These are phyloP conservation scores for Zygosaccharomyces gambellarensis DNA, from an alignment of 805 yeast species.

Conservation along the genomic window DNA sequence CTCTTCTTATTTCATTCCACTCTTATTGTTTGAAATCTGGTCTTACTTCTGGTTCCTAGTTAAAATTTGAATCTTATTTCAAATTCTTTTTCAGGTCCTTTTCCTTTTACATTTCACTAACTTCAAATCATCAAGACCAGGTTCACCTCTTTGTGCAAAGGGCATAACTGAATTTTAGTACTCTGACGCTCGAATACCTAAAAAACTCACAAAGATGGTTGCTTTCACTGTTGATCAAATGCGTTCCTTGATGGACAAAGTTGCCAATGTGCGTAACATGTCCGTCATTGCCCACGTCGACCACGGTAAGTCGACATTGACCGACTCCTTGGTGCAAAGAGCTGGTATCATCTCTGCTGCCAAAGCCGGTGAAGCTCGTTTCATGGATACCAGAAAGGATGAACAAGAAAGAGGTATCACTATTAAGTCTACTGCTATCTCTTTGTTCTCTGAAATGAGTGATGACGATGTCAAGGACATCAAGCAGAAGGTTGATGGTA, in stretches of 20 bases:
- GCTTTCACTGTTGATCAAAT: constrained; percentile 78
- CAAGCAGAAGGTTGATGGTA: constrained; percentile 83
- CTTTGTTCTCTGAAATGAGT: constrained; percentile 82
- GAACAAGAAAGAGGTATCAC: constrained; percentile 99
- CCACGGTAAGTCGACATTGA: constrained; percentile 99
- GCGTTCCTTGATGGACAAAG: constrained; percentile 99
- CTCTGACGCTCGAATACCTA: constrained; percentile 6
- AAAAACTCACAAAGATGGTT: constrained; percentile 30
- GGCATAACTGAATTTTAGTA: constrained; percentile 10
- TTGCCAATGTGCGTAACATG: constrained; percentile 99
- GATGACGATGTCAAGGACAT: constrained; percentile 82
- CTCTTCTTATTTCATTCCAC: not conserved
- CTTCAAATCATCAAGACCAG: constrained; percentile 3
- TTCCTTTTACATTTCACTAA: constrained; percentile 1
- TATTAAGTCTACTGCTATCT: constrained; percentile 97
- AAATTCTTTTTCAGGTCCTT: not conserved
- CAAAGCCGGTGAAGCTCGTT: constrained; percentile 99
- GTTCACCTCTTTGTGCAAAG: constrained; percentile 13
- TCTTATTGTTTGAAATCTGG: not conserved
- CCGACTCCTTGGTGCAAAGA: constrained; percentile 97
- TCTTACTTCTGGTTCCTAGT: not conserved
- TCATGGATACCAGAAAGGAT: constrained; percentile 99
- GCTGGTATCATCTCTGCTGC: constrained; percentile 99
- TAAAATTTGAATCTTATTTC: constrained; percentile 1
- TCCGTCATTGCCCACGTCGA: constrained; percentile 99